phyloP scores from a whole-genome alignment of 345 rosid genomes.

The Eucalyptus globulus region DNA sequence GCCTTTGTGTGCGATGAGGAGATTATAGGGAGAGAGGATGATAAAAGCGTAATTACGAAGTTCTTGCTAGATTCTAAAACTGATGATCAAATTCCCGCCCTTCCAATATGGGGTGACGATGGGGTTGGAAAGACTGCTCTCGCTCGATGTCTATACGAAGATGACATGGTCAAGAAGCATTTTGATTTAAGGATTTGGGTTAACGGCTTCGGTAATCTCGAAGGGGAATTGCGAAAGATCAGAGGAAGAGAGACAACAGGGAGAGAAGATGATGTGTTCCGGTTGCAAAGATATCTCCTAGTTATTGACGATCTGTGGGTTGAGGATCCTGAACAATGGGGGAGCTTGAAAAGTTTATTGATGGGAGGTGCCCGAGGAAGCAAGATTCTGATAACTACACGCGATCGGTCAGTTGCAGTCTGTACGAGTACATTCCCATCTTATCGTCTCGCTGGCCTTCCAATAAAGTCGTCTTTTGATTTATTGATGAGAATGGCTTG shows the following conservation, averaged over 20 bases:
- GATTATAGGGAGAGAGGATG: no score
- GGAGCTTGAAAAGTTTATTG: neutral
- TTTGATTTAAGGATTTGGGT: neutral
- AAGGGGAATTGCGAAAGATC: accelerated
- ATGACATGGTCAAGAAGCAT: neutral
- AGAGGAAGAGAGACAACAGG: neutral
- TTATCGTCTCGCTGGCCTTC: accelerated
- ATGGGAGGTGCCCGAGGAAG: neutral
- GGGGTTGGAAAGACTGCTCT: neutral
- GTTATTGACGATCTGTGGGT: accelerated
- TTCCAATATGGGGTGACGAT: accelerated
- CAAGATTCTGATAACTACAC: neutral
- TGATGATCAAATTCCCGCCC: neutral
- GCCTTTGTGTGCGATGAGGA: no score
- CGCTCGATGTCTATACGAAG: neutral
- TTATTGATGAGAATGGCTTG: neutral
- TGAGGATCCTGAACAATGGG: accelerated
- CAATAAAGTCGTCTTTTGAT: accelerated
- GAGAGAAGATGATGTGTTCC: neutral
- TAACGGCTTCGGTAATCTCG: accelerated
- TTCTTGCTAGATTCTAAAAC: no score
- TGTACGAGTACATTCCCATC: accelerated
- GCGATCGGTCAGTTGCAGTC: accelerated
- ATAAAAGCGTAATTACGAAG: accelerated
- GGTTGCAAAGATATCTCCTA: accelerated